A percentile compares a stretch with the other conserved stretches of the same genome.
These are phyloP conservation scores for Zygosaccharomyces bisporus DNA, from an alignment of 805 yeast genomes.

Conservation along the genomic window DNA sequence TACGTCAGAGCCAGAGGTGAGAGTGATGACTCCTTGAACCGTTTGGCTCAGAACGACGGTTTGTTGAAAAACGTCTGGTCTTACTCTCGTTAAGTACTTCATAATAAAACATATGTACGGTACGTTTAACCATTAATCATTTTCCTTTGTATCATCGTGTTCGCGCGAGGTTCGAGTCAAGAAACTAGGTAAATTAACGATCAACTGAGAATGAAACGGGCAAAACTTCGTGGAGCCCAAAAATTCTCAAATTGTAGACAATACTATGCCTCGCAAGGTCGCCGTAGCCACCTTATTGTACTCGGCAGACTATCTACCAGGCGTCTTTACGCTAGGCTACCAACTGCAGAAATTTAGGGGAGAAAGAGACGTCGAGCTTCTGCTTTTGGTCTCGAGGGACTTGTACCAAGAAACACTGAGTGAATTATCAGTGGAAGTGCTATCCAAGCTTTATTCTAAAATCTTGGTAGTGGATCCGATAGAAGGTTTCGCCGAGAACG, in stretches of 20 bases:
- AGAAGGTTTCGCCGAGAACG: constrained; percentile 20
- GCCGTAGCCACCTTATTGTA: constrained; percentile 43
- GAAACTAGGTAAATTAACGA: not conserved
- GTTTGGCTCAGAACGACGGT: constrained; percentile 99
- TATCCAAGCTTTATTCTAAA: constrained; percentile 26
- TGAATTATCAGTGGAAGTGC: constrained; percentile 17
- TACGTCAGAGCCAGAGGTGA: constrained; percentile 99
- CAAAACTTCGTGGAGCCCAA: not conserved
- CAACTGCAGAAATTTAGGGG: constrained; percentile 31
- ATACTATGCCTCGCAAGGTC: not conserved
- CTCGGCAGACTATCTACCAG: constrained; percentile 51
- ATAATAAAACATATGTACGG: not conserved
- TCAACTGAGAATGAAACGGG: not conserved
- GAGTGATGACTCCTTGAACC: constrained; percentile 98
- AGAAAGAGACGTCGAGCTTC: constrained; percentile 10
- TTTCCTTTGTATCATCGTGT: not conserved
- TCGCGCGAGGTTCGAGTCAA: not conserved
- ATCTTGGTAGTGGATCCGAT: constrained; percentile 29
- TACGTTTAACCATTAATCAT: constrained; percentile 4
- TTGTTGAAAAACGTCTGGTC: constrained; percentile 93
- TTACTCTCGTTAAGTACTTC: constrained; percentile 72
- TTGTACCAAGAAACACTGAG: constrained; percentile 20
- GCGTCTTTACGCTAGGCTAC: constrained; percentile 50
- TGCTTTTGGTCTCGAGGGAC: constrained; percentile 23
- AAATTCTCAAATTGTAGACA: not conserved